Percentiles rank a stretch among this genome's conserved stretches.
Conservation (phyloP, 163 green algal genomes). For the Chloroidium sp. region DNA sequence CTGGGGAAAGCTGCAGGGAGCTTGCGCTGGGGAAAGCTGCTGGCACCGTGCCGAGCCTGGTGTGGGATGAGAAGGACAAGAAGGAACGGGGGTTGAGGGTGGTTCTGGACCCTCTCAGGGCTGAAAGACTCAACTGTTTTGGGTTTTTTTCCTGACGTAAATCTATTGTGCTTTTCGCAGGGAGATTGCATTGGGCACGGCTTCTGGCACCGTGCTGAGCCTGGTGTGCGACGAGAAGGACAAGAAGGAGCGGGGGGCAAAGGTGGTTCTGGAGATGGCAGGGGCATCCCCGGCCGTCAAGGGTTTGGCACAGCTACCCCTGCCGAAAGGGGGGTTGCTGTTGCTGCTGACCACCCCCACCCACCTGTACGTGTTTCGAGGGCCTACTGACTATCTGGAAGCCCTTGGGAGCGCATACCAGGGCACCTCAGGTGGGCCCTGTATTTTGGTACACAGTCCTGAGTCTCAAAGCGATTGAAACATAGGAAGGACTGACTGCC, state of each 20-base stretch:
- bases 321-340: conserved; percentile 12
- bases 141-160: no score
- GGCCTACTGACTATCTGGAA: conserved; percentile 23
- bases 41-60: conserved; percentile 20
- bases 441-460: background rate
- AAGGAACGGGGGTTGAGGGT: conserved; percentile 31
- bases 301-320: conserved; percentile 23
- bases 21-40: background rate
- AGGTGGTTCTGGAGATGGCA: conserved; percentile 38
- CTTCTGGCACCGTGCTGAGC: conserved; percentile 42
- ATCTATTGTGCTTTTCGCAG: conserved; percentile 8
- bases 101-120: background rate
- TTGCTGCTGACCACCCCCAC: conserved; percentile 49
- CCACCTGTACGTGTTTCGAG: conserved; percentile 49
- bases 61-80: conserved; percentile 40
- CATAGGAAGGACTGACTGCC: background rate
- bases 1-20: background rate
- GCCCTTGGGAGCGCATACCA: conserved; percentile 27
- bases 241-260: conserved; percentile 35
- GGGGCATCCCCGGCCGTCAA: conserved; percentile 17
- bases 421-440: background rate
- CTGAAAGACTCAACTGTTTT: background rate
- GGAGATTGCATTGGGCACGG: conserved; percentile 55
- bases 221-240: conserved; percentile 41
- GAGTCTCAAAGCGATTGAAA: background rate